Evolutionary conservation across 2,329 filamentous ascomycete genomes (phyloP).

Genomic region (Aaosphaeria arxii): DNA sequence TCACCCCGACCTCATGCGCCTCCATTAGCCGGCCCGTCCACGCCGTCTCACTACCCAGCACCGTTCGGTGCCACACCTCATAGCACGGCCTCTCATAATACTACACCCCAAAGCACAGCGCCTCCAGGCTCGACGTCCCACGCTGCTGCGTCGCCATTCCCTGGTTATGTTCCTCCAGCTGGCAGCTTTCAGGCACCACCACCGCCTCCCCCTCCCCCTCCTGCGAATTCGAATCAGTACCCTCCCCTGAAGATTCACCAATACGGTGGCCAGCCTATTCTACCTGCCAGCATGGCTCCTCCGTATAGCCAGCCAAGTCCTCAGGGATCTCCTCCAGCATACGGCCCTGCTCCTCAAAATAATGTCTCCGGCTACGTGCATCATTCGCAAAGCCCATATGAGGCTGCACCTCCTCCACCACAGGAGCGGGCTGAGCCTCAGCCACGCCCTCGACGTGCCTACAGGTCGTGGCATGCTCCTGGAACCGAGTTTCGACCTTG

Average conservation of each 20-base stretch:
- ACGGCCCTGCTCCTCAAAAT: background rate
- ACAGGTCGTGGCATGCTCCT: constrained; percentile 30
- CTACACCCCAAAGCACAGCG: constrained; percentile 6
- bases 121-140: background rate
- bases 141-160: constrained; percentile 11
- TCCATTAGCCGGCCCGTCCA: constrained; percentile 11
- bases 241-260: constrained; percentile 27
- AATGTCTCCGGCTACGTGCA: background rate
- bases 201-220: constrained; percentile 17
- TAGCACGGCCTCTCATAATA: background rate
- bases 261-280: constrained; percentile 39
- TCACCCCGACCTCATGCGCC: constrained; percentile 5
- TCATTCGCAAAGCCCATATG: background rate
- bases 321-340: constrained; percentile 5
- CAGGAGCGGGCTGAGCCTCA: constrained; percentile 16
- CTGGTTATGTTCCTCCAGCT: constrained; percentile 30
- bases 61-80: constrained; percentile 1
- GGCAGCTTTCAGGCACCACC: constrained; percentile 33
- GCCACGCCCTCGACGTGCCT: constrained; percentile 23
- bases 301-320: constrained; percentile 13
- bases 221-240: constrained; percentile 1
- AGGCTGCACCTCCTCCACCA: background rate
- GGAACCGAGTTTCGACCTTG: constrained; percentile 33
- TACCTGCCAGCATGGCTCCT: constrained; percentile 37
- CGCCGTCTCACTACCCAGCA: constrained; percentile 48